Evolutionary conservation across 768 basidiomycete species (phyloP), one percentile per base, ranked within the genome.

Genomic region (Kwoniella botswanensis): DNA sequence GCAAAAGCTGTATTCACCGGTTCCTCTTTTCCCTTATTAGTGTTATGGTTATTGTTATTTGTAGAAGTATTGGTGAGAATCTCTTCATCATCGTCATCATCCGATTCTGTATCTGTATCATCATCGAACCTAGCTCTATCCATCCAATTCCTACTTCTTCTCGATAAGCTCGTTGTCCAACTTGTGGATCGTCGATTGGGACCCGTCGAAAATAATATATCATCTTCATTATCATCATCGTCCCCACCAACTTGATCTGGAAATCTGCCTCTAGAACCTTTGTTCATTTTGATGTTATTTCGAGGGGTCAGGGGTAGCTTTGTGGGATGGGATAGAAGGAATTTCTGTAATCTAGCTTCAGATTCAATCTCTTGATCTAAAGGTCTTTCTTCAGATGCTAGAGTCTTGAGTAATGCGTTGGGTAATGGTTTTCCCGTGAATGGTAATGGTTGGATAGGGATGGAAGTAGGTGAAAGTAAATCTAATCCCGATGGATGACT

Each of bases 1-100:
- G 79, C 79, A 58, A 80, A 80, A 9, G 79, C 79, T 17, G 67
- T 56, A 62, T 78, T 80, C 55, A 80, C 79, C 21, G 79, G 75
- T 58, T 80, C 79, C 15, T 59, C 53, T 18, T 29, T 50, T 11
- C 65, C 65, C 18, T 68, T 68, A 13, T 73, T 54, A 68, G 57
- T 29, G 58, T 52, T 42, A 7, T 10, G 9, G 66, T 59, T 61
- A 63, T 69, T n/a, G n/a, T 21, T 59, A 17, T 13, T 59, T 11
- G 11, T 59, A 59, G 35, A 26, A 17, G 59, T 26, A 6, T 44
- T 61, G 4, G 54, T 55, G 13, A 55, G 21, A 12, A 61, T 43
- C 15, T 61, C 26, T 22, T 53, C 66, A 12, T 63, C 61, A 53
- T 63, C 56, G 13, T 70, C 63, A n/a, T 77, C 77, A 50, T 81